Conservation (phyloP, 495 filamentous ascomycete species). For the Trichoderma reesei region DNA sequence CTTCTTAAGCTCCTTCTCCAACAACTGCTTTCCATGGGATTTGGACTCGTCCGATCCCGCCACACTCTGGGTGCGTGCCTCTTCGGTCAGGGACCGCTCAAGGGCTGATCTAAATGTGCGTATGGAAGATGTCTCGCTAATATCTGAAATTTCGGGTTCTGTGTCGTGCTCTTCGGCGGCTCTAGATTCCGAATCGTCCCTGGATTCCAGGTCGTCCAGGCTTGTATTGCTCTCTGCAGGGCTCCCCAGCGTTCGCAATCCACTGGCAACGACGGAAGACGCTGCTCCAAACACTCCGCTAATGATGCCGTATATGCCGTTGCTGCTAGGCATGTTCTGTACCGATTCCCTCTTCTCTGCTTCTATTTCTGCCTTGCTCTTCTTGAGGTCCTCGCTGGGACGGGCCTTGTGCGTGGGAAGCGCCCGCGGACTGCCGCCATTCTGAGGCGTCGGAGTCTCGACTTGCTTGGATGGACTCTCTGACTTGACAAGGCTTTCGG, state of each 20-base stretch:
- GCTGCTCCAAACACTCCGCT: conserved; percentile 34
- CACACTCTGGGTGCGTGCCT: not conserved
- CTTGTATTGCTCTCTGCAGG: not conserved
- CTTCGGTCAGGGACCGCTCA: conserved; percentile 14
- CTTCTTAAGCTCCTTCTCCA: conserved; percentile 68
- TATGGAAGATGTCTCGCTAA: conserved; percentile 27
- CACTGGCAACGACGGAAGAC: conserved; percentile 30
- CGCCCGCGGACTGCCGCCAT: not conserved
- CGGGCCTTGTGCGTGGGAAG: not conserved
- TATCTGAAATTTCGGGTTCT: conserved; percentile 8
- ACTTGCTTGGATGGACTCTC: not conserved
- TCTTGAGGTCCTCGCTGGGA: conserved; percentile 12
- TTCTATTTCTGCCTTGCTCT: conserved; percentile 14
- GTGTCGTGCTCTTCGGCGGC: conserved; percentile 23
- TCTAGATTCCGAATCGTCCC: conserved; percentile 1
- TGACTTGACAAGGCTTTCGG: conserved; percentile 15
- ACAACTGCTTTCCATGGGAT: conserved; percentile 28
- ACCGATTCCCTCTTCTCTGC: conserved; percentile 14
- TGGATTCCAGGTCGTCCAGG: not conserved
- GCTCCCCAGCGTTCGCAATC: conserved; percentile 22
- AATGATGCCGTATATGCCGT: conserved; percentile 41
- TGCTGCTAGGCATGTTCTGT: conserved; percentile 31
- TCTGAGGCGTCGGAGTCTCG: not conserved
- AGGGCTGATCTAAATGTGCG: conserved; percentile 38
- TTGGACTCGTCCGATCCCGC: conserved; percentile 4